Percentiles rank a stretch among this genome's conserved stretches.
Evolutionary conservation across 2,329 filamentous ascomycete species (phyloP).

Genomic region (Clonostachys chloroleuca): DNA sequence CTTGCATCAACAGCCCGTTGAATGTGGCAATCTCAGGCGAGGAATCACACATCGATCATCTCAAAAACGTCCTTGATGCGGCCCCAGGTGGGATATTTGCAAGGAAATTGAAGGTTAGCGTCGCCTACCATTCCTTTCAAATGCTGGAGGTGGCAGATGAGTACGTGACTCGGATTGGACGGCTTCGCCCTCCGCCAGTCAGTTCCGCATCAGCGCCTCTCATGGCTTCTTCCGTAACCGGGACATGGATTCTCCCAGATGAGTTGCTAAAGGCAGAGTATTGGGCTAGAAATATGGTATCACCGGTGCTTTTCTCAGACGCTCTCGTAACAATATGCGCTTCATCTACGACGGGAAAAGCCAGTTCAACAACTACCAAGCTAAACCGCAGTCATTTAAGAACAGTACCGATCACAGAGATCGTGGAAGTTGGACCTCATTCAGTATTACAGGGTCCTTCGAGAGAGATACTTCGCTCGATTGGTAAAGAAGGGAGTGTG

Average conservation of each 20-base stretch:
- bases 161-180: conserved; percentile 9
- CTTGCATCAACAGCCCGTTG: conserved; percentile 27
- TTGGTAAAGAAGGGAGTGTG: no score
- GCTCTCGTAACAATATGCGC: conserved; percentile 4
- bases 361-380: no score
- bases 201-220: conserved; percentile 16
- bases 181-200: conserved; percentile 17
- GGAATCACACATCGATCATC: conserved; percentile 1
- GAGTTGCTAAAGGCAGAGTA: conserved; percentile 1
- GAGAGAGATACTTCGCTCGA: conserved; percentile 13
- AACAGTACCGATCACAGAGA: background rate
- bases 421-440: conserved; percentile 8
- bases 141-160: conserved; percentile 17
- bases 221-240: conserved; percentile 1
- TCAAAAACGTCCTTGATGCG: conserved; percentile 7
- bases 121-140: conserved; percentile 36
- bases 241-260: background rate
- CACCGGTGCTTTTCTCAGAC: conserved; percentile 5
- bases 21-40: conserved; percentile 29
- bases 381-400: no score
- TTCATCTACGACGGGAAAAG: no score
- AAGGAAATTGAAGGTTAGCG: conserved; percentile 19
- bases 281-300: conserved; percentile 8
- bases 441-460: conserved; percentile 25
- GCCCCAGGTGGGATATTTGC: conserved; percentile 11